Conservation (phyloP, 805 yeast species). For the Candida patagonica region DNA sequence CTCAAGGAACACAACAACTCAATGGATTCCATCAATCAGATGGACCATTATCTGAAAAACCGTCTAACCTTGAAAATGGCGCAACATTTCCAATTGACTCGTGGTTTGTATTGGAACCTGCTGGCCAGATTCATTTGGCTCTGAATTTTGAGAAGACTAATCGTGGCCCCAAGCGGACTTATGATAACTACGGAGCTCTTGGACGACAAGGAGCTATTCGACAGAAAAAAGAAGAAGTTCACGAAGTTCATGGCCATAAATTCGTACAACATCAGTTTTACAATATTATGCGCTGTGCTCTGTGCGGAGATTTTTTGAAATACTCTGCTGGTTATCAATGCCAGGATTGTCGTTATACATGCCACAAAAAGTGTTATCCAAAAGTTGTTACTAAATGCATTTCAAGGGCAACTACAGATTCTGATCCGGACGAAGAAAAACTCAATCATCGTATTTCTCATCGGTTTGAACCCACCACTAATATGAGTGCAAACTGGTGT, state of each 20-base stretch:
- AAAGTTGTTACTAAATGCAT: constrained; percentile 76
- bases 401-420: constrained; percentile 58
- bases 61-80: not conserved
- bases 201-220: constrained; percentile 98
- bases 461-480: constrained; percentile 83
- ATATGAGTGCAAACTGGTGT: constrained; percentile 98
- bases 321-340: constrained; percentile 71
- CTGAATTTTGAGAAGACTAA: constrained; percentile 70
- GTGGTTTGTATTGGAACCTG: constrained; percentile 91
- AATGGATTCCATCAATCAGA: not conserved
- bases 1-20: not conserved
- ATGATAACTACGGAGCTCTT: constrained; percentile 49
- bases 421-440: constrained; percentile 63
- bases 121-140: constrained; percentile 77
- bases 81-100: constrained; percentile 39
- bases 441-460: constrained; percentile 96
- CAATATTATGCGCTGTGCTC: constrained; percentile 94
- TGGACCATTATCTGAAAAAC: not conserved
- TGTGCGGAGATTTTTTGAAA: constrained; percentile 90
- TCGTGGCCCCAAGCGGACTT: constrained; percentile 34
- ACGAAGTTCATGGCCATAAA: constrained; percentile 94
- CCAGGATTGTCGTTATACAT: constrained; percentile 67
- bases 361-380: constrained; percentile 70
- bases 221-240: constrained; percentile 74
- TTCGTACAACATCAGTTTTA: constrained; percentile 93